These are phyloP conservation scores for Monosporozyma siamensis DNA, from an alignment of 805 yeast species.

Conservation along the genomic window DNA sequence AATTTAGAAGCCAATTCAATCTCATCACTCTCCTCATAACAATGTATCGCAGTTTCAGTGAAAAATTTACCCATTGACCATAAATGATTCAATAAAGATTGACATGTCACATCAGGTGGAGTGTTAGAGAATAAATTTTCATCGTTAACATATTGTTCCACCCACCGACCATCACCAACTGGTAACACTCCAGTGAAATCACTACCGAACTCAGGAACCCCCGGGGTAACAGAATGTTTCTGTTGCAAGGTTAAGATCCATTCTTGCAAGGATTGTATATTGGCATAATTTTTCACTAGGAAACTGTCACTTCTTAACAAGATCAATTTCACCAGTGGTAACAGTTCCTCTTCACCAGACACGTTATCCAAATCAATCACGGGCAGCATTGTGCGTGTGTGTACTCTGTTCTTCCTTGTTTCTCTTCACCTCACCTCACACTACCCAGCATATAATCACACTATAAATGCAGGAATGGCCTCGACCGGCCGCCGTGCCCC, in stretches of 20 bases:
- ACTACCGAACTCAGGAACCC: conserved; percentile 19
- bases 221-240: conserved; percentile 6
- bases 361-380: conserved; percentile 22
- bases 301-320: conserved; percentile 20
- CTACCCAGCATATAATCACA: too few relatives aligned
- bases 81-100: neutral
- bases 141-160: conserved; percentile 23
- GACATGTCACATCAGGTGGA: neutral
- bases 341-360: conserved; percentile 18
- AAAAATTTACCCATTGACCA: conserved; percentile 1
- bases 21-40: neutral
- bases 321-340: conserved; percentile 18
- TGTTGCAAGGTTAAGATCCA: neutral
- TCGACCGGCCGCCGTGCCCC: too few relatives aligned
- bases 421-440: too few relatives aligned
- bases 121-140: neutral
- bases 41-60: neutral
- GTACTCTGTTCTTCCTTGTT: too few relatives aligned
- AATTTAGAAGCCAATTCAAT: conserved; percentile 4
- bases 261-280: conserved; percentile 4
- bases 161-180: conserved; percentile 9
- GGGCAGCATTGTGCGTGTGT: conserved; percentile 8
- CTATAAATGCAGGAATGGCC: too few relatives aligned
- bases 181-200: conserved; percentile 21
- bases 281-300: conserved; percentile 26